These are phyloP conservation scores for Spathaspora sp. DNA, from an alignment of 1,139 yeast genomes.

Conservation along the genomic window DNA sequence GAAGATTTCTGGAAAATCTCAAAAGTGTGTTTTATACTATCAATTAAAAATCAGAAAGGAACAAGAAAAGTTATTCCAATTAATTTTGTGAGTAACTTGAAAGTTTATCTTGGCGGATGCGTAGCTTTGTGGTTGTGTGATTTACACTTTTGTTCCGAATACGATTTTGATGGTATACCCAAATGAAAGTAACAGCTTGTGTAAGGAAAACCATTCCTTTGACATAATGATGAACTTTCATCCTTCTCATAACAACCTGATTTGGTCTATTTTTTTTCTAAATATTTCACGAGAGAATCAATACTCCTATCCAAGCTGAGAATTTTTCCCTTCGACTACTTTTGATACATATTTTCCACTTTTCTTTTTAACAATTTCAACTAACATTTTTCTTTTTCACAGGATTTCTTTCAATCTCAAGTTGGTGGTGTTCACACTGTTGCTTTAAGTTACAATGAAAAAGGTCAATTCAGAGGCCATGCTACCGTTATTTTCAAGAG, in stretches of 20 bases:
- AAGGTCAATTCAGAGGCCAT: slow-evolving; percentile 88
- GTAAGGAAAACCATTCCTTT: not conserved
- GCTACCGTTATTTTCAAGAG: slow-evolving; percentile 81
- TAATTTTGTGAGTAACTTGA: slow-evolving; percentile 11
- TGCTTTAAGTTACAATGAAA: slow-evolving; percentile 77
- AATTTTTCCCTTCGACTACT: not conserved
- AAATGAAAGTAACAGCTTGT: not conserved
- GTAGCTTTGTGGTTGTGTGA: not conserved
- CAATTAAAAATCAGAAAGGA: slow-evolving; percentile 3
- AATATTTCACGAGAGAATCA: not conserved
- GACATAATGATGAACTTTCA: not conserved
- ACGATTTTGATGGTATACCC: not conserved
- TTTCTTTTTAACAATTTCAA: slow-evolving; percentile 3
- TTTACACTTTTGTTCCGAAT: slow-evolving; percentile 2
- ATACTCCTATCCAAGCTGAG: no score
- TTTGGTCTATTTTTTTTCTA: not conserved
- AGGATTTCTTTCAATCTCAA: slow-evolving; percentile 89
- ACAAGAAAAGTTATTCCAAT: slow-evolving; percentile 9
- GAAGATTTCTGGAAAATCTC: not conserved
- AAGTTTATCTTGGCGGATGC: slow-evolving; percentile 8
- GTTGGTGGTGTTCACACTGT: slow-evolving; percentile 82
- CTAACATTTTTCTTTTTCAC: slow-evolving; percentile 16
- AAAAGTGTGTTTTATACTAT: not conserved
- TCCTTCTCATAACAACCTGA: not conserved
- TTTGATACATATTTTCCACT: not conserved